Evolutionary conservation across 768 basidiomycete species (phyloP).

Genomic region (Terana coerulea): DNA sequence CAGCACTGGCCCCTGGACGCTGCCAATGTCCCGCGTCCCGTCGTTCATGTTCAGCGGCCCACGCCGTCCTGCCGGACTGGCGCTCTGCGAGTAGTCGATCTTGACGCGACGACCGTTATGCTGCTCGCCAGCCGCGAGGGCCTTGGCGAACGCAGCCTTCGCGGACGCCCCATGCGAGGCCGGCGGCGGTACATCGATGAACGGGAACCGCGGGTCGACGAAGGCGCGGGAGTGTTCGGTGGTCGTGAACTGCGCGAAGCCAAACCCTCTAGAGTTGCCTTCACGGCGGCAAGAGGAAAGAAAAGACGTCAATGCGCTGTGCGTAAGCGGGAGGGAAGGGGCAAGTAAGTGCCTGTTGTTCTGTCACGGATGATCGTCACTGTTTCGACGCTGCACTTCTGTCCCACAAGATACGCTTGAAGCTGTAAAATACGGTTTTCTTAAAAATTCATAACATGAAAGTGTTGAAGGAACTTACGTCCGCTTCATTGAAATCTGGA

Average conservation of each 20-base stretch:
- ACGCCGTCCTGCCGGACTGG: constrained; percentile 61
- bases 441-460: constrained; percentile 25
- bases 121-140: constrained; percentile 63
- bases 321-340: constrained; percentile 65
- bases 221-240: constrained; percentile 87
- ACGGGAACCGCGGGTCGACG: constrained; percentile 87
- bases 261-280: constrained; percentile 95
- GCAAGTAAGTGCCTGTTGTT: constrained; percentile 93
- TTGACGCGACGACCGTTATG: constrained; percentile 86
- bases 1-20: constrained; percentile 74
- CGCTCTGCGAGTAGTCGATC: constrained; percentile 92
- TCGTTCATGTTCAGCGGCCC: constrained; percentile 72
- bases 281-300: constrained; percentile 25
- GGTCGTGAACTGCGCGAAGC: constrained; percentile 90
- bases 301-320: constrained; percentile 65
- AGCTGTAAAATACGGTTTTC: constrained; percentile 49
- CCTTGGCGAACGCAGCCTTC: constrained; percentile 66
- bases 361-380: constrained; percentile 96
- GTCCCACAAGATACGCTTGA: constrained; percentile 68
- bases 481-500: constrained; percentile 87
- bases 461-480: constrained; percentile 56
- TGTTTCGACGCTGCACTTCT: constrained; percentile 75
- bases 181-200: constrained; percentile 88
- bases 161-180: constrained; percentile 84
- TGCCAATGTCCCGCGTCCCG: constrained; percentile 94